Percentiles rank a stretch among this genome's conserved stretches.
phyloP scores from a whole-genome alignment of 2,329 filamentous ascomycete species.

The Cyclaneusma minus region DNA sequence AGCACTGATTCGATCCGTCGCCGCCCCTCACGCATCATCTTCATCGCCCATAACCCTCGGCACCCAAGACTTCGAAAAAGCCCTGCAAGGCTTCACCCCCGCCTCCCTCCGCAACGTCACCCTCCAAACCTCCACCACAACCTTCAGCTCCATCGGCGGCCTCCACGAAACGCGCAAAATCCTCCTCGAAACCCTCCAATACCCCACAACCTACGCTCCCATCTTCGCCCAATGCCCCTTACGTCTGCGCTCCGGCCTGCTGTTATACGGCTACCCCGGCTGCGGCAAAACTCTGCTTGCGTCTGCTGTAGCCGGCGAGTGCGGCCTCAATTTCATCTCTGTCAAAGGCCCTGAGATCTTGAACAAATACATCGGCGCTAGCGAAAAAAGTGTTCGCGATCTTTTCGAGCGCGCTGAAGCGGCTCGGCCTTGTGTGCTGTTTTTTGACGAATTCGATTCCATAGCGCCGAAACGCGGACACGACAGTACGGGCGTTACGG shows the following conservation, averaged over 20 bases:
- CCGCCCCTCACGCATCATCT: slow-evolving; percentile 26
- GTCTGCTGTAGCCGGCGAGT: slow-evolving; percentile 93
- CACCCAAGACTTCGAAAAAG: slow-evolving; percentile 64
- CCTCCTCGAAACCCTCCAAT: slow-evolving; percentile 89
- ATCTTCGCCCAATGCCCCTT: slow-evolving; percentile 95
- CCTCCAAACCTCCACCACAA: slow-evolving; percentile 81
- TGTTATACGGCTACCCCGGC: slow-evolving; percentile 89
- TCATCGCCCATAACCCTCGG: slow-evolving; percentile 44
- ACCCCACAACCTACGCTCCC: slow-evolving; percentile 93
- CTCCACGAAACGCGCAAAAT: slow-evolving; percentile 73
- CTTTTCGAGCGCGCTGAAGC: slow-evolving; percentile 86
- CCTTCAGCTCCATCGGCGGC: slow-evolving; percentile 84
- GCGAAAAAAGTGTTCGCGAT: slow-evolving; percentile 89
- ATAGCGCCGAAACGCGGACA: slow-evolving; percentile 96
- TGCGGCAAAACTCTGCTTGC: slow-evolving; percentile 95
- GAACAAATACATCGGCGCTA: slow-evolving; percentile 98
- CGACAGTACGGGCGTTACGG: slow-evolving; percentile 95
- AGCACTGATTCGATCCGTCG: slow-evolving; percentile 73
- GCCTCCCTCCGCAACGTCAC: slow-evolving; percentile 90
- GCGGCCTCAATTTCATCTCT: slow-evolving; percentile 93
- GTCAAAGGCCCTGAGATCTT: slow-evolving; percentile 97
- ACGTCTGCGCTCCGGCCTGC: slow-evolving; percentile 78
- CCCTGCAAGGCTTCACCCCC: slow-evolving; percentile 84
- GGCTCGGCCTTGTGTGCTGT: slow-evolving; percentile 83
- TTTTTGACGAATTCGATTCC: slow-evolving; percentile 97